These are phyloP conservation scores for Ustilago vetiveriae DNA, from an alignment of 1,284 basidiomycete species.

Conservation along the genomic window DNA sequence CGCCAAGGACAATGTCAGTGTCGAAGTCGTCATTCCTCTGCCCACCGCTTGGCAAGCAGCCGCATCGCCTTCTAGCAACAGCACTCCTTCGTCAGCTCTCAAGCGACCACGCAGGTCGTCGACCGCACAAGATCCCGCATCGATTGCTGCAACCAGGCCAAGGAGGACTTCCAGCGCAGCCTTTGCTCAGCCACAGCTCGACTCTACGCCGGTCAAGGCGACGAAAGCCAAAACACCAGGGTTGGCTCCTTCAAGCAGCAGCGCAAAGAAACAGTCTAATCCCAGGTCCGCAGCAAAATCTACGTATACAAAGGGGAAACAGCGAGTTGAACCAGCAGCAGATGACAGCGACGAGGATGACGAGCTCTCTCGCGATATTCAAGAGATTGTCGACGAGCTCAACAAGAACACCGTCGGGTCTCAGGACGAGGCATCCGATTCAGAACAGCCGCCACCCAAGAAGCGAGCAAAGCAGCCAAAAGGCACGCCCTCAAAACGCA, in stretches of 20 bases:
- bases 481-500: constrained; percentile 1
- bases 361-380: constrained; percentile 7
- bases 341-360: constrained; percentile 1
- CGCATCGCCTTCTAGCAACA: constrained; percentile 3
- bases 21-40: constrained; percentile 14
- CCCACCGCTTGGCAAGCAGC: constrained; percentile 12
- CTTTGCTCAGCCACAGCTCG: not conserved
- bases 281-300: too few species aligned
- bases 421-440: constrained; percentile 4
- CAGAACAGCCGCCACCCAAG: constrained; percentile 30
- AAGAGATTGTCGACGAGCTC: constrained; percentile 18
- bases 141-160: constrained; percentile 17
- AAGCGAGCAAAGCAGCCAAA: constrained; percentile 12
- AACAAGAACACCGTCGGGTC: not conserved
- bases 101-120: constrained; percentile 20
- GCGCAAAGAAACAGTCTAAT: not conserved
- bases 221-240: constrained; percentile 1
- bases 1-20: too few species aligned
- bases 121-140: not conserved
- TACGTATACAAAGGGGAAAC: too few species aligned
- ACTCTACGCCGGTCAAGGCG: constrained; percentile 1
- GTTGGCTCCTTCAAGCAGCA: constrained; percentile 2
- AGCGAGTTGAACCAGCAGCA: too few species aligned
- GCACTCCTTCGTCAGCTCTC: not conserved
- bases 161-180: constrained; percentile 15